Evolutionary conservation across 345 rosid species (phyloP).

Genomic region (Syzygium aqueum): DNA sequence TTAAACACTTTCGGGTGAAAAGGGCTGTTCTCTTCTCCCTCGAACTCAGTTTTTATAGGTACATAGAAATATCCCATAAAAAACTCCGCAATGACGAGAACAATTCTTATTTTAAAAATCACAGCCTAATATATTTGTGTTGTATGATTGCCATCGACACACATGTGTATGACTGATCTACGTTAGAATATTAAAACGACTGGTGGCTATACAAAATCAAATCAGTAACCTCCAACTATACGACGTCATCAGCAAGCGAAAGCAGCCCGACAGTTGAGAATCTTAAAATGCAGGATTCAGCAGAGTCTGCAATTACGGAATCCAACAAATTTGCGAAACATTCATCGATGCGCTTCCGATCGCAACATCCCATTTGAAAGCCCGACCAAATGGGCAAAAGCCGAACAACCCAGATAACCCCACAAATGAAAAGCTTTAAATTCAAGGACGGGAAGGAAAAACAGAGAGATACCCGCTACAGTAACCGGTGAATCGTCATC

Average conservation of each 20-base stretch:
- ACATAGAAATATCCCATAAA: not conserved
- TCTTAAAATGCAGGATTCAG: not conserved
- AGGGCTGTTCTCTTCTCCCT: not conserved
- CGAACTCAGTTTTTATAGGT: not conserved
- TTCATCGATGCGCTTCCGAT: not conserved
- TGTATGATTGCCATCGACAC: not conserved
- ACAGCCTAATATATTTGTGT: not conserved
- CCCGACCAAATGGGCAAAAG: not conserved
- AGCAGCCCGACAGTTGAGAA: not conserved
- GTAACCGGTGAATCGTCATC: constrained; percentile 92
- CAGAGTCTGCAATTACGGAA: not conserved
- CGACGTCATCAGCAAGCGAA: not conserved
- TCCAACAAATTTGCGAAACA: not conserved
- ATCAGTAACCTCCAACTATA: not conserved
- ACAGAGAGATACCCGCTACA: constrained; percentile 50
- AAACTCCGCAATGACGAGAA: not conserved
- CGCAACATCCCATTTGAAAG: not conserved
- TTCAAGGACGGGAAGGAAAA: not conserved
- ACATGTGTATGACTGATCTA: not conserved
- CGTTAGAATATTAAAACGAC: not conserved
- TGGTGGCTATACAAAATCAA: not conserved
- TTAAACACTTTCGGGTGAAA: not conserved
- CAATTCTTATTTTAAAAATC: not conserved
- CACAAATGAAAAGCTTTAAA: not conserved
- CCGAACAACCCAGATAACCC: not conserved